A percentile compares a stretch with the other conserved stretches of the same genome.
phyloP scores from a whole-genome alignment of 176 grass and related monocot species.

The Eleusine coracana region DNA sequence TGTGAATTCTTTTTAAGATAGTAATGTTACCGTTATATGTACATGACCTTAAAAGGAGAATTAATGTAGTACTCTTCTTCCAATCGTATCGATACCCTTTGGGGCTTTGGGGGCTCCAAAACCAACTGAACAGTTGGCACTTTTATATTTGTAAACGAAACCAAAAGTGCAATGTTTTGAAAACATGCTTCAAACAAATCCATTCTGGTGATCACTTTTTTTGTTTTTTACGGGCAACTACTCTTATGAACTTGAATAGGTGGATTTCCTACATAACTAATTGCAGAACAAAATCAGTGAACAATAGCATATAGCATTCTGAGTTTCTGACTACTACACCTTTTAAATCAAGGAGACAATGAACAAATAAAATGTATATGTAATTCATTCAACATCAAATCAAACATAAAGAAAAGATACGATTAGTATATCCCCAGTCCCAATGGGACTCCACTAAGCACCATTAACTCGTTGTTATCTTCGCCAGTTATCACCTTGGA shows the following conservation, averaged over 20 bases:
- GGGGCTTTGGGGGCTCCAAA: not conserved
- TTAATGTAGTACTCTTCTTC: no score
- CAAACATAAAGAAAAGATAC: not conserved
- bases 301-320: not conserved
- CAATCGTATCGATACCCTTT: no score
- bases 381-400: not conserved
- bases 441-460: slow-evolving; percentile 27
- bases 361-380: not conserved
- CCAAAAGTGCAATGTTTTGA: not conserved
- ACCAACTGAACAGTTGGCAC: not conserved
- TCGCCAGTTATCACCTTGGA: not conserved
- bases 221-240: no score
- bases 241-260: no score
- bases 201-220: not conserved
- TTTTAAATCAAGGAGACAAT: not conserved
- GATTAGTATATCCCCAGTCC: not conserved
- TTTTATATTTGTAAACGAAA: not conserved
- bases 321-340: not conserved
- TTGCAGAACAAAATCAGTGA: not conserved
- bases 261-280: not conserved
- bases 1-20: no score
- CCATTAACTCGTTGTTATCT: not conserved
- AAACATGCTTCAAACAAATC: not conserved
- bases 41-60: no score
- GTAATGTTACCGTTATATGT: no score